phyloP scores from a whole-genome alignment of 805 yeast species.

The Candida rishiriensis region DNA sequence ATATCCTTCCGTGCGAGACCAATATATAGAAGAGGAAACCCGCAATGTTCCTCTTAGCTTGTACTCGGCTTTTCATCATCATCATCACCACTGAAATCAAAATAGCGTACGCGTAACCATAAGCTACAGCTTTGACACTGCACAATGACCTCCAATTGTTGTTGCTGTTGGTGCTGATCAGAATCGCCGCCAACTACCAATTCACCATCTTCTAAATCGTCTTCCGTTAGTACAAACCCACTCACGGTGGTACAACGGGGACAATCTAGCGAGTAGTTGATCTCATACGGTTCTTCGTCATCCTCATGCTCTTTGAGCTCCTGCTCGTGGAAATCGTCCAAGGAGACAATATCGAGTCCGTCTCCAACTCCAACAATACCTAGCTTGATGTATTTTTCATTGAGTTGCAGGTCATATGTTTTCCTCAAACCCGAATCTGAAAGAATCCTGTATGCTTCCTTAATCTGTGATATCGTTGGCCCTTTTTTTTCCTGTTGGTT shows the following conservation, averaged over 20 bases:
- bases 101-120: constrained; percentile 75
- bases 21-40: no score
- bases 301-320: constrained; percentile 23
- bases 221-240: constrained; percentile 58
- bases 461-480: constrained; percentile 31
- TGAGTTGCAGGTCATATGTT: constrained; percentile 50
- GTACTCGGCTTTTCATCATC: constrained; percentile 19
- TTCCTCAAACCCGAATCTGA: constrained; percentile 35
- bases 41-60: no score
- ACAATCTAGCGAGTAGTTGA: constrained; percentile 46
- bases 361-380: constrained; percentile 50
- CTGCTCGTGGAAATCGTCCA: constrained; percentile 49
- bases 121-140: constrained; percentile 83
- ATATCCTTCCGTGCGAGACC: no score
- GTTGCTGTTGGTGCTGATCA: constrained; percentile 31
- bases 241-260: constrained; percentile 55
- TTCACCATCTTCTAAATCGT: constrained; percentile 52
- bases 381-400: constrained; percentile 27
- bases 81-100: constrained; percentile 33
- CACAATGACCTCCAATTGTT: constrained; percentile 55
- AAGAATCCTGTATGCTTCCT: constrained; percentile 61
- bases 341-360: constrained; percentile 62
- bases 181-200: constrained; percentile 34
- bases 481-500: not conserved
- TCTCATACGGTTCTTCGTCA: constrained; percentile 29